A percentile compares a stretch with the other conserved stretches of the same genome.
Evolutionary conservation across 768 basidiomycete species (phyloP).

Genomic region (Sporobolomyces pararoseus): DNA sequence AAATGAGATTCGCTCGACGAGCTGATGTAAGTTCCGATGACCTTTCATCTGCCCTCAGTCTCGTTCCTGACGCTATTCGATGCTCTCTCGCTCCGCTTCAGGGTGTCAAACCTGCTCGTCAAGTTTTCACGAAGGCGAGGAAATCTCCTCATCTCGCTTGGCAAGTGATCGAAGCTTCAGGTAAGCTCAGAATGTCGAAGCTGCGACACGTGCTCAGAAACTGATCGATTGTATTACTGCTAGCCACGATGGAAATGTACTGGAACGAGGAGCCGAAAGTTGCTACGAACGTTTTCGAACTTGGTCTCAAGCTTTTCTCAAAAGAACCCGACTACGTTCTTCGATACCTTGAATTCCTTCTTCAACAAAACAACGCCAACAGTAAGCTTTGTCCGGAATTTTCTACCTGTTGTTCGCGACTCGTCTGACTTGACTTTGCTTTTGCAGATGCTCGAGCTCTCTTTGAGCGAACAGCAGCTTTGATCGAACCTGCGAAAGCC

Average conservation of each 20-base stretch:
- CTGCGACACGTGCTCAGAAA: constrained; percentile 8
- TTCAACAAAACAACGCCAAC: constrained; percentile 89
- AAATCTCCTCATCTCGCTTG: constrained; percentile 61
- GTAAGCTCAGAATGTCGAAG: constrained; percentile 52
- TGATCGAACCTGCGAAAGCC: constrained; percentile 66
- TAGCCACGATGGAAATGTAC: constrained; percentile 96
- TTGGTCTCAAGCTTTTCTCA: constrained; percentile 76
- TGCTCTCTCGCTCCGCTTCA: constrained; percentile 13
- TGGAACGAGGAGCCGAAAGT: constrained; percentile 71
- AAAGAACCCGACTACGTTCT: constrained; percentile 71
- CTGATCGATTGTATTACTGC: no score
- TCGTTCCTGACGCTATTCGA: neutral
- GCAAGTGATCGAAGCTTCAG: constrained; percentile 90
- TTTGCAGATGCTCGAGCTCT: constrained; percentile 82
- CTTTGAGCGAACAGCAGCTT: constrained; percentile 81
- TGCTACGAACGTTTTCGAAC: constrained; percentile 87
- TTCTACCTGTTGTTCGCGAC: neutral
- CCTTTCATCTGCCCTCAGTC: neutral
- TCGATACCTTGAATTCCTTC: constrained; percentile 85
- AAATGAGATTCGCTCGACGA: constrained; percentile 85
- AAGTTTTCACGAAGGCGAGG: constrained; percentile 75
- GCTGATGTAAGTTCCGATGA: constrained; percentile 58
- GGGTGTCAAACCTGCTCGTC: constrained; percentile 72
- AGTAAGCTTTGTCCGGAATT: constrained; percentile 61
- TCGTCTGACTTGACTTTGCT: constrained; percentile 1